Conservation (phyloP, 208 protist species). For the Crithidia acanthocephali region DNA sequence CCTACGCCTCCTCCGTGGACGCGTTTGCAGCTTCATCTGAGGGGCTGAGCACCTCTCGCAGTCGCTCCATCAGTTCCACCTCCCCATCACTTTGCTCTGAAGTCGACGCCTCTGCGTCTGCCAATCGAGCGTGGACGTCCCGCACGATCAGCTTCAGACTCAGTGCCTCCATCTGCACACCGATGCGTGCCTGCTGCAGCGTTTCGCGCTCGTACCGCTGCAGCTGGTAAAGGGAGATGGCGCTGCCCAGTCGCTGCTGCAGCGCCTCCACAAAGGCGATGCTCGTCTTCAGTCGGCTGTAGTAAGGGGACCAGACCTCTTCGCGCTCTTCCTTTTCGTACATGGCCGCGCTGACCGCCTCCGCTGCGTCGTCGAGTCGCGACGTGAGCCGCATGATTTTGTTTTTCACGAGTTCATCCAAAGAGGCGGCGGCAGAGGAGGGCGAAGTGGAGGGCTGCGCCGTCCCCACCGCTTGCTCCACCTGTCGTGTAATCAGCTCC, state of each 20-base stretch:
- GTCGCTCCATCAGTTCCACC: conserved; percentile 26
- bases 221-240: conserved; percentile 59
- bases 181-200: conserved; percentile 56
- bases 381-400: conserved; percentile 6
- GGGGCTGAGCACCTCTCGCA: conserved; percentile 23
- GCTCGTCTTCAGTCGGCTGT: conserved; percentile 47
- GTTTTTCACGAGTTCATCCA: not conserved
- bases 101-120: conserved; percentile 6
- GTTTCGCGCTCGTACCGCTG: conserved; percentile 73
- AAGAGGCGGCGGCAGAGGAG: not conserved
- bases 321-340: conserved; percentile 22
- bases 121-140: conserved; percentile 36
- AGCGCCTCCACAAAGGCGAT: conserved; percentile 46
- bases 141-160: conserved; percentile 57
- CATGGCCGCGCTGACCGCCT: conserved; percentile 19
- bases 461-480: conserved; percentile 7
- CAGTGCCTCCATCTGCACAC: conserved; percentile 57
- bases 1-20: not conserved
- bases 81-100: not conserved
- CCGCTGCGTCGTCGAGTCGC: conserved; percentile 12
- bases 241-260: conserved; percentile 41
- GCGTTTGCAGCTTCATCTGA: not conserved
- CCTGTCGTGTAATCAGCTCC: conserved; percentile 8
- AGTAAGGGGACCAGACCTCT: conserved; percentile 40
- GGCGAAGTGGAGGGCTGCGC: not conserved